These are phyloP conservation scores for Aspergillus intermedius DNA, from an alignment of 2,329 filamentous ascomycete genomes.

Conservation along the genomic window DNA sequence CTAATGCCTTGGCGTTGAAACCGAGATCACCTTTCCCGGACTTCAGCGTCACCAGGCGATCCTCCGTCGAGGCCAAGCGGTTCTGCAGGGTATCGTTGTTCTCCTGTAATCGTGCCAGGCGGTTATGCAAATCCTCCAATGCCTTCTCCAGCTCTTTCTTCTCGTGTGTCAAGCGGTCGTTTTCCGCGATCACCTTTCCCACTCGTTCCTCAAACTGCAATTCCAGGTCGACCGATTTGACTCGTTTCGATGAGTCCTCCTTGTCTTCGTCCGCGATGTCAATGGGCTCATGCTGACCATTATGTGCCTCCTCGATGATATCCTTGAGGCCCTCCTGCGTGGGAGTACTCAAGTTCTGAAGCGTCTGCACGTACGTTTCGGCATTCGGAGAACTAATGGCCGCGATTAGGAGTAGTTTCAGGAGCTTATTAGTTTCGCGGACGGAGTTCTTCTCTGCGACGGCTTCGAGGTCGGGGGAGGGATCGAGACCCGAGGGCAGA, in stretches of 20 bases:
- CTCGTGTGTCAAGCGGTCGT: constrained; percentile 53
- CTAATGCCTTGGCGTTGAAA: constrained; percentile 38
- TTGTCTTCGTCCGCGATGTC: constrained; percentile 33
- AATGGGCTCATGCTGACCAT: constrained; percentile 32
- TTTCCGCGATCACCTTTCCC: constrained; percentile 43
- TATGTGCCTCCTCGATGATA: constrained; percentile 42
- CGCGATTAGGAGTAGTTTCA: constrained; percentile 58
- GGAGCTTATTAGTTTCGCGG: constrained; percentile 47
- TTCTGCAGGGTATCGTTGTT: constrained; percentile 43
- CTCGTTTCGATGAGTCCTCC: constrained; percentile 28
- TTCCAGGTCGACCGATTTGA: constrained; percentile 37
- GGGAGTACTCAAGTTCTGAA: constrained; percentile 37
- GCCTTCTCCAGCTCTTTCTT: constrained; percentile 45
- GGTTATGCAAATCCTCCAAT: constrained; percentile 50
- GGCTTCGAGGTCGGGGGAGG: constrained; percentile 41
- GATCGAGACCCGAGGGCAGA: constrained; percentile 36
- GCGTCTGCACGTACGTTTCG: constrained; percentile 48
- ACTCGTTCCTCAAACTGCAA: constrained; percentile 44
- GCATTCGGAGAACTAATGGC: constrained; percentile 54
- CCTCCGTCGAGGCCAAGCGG: constrained; percentile 42
- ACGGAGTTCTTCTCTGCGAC: constrained; percentile 39
- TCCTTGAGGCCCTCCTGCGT: constrained; percentile 42
- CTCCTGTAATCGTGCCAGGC: constrained; percentile 52
- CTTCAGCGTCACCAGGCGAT: constrained; percentile 47
- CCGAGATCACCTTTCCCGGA: constrained; percentile 43